Base-by-base conservation (phyloP, 1,139 yeast genomes). In the Zygoascus sp. region DNA sequence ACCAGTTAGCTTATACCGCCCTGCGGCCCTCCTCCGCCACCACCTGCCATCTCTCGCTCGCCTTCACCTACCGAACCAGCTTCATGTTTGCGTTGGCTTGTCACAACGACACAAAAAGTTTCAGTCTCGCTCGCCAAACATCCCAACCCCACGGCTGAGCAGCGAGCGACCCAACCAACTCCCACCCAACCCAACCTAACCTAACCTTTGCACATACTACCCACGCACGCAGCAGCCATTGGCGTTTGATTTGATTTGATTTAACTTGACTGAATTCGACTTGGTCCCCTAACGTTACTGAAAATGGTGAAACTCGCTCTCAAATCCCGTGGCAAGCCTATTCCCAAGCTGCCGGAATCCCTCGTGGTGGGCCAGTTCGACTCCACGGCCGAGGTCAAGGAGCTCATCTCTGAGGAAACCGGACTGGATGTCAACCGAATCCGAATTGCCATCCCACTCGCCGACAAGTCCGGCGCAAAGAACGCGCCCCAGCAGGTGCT, bases 11-110 rank as follows among this genome's bases (percentile, higher is more conserved):
- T n/a, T n/a, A n/a, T n/a, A n/a, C n/a, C n/a, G n/a, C n/a, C n/a
- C n/a, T n/a, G n/a, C n/a, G n/a, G n/a, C n/a, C n/a, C n/a, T n/a
- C n/a, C n/a, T n/a, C n/a, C n/a, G n/a, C n/a, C n/a, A n/a, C n/a
- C n/a, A n/a, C n/a, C n/a, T n/a, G n/a, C n/a, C n/a, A n/a, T n/a
- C n/a, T n/a, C n/a, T n/a, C n/a, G n/a, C n/a, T n/a, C n/a, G n/a
- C n/a, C n/a, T n/a, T n/a, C n/a, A 23, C 27, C 39, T 39, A 52
- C 55, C 54, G 35, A 42, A 50, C 59, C 32, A 80, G 64, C 65
- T 80, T 79, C 86, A 81, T 80, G 32, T 35, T 63, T 17, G 42
- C n/a, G 20, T 11, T 17, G 20, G 15, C 15, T 30, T 30, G 34
- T 30, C 34, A 30, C 34, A 30, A 30, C 5, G 34, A 30, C 11